These are phyloP conservation scores for Quercus agrifolia DNA, from an alignment of 306 rosid genomes.

Conservation along the genomic window DNA sequence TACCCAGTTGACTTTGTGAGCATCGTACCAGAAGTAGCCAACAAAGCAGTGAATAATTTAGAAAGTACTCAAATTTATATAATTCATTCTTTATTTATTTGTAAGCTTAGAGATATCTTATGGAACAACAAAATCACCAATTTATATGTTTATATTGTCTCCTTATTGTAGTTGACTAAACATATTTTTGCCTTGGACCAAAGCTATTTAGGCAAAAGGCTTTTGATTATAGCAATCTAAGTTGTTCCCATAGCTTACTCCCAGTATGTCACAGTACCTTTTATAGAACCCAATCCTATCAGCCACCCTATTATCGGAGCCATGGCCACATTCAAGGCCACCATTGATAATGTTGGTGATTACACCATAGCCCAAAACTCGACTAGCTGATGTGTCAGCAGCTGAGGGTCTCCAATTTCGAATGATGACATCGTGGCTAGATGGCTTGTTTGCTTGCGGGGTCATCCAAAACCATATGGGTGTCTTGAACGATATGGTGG, in stretches of 20 bases:
- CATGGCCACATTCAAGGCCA: no score
- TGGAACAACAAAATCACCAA: no score
- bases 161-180: no score
- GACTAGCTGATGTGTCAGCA: slow-evolving; percentile 32
- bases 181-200: neutral
- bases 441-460: slow-evolving; percentile 39
- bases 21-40: no score
- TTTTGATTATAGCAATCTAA: slow-evolving; percentile 26
- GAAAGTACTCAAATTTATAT: no score
- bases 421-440: slow-evolving; percentile 53
- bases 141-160: no score
- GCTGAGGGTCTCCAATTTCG: slow-evolving; percentile 43
- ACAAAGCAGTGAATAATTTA: no score
- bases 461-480: no score
- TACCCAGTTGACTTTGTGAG: no score
- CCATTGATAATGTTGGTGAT: slow-evolving; percentile 51
- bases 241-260: slow-evolving; percentile 24
- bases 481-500: no score
- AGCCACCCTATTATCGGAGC: slow-evolving; percentile 8
- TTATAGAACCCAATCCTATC: slow-evolving; percentile 48
- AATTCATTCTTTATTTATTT: no score
- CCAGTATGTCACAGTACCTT: slow-evolving; percentile 28
- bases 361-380: slow-evolving; percentile 47
- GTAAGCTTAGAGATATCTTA: no score
- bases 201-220: neutral